A percentile compares a stretch with the other conserved stretches of the same genome.
Conservation (phyloP, 2,329 filamentous ascomycete species). For the Gaeumannomyces sp. region DNA sequence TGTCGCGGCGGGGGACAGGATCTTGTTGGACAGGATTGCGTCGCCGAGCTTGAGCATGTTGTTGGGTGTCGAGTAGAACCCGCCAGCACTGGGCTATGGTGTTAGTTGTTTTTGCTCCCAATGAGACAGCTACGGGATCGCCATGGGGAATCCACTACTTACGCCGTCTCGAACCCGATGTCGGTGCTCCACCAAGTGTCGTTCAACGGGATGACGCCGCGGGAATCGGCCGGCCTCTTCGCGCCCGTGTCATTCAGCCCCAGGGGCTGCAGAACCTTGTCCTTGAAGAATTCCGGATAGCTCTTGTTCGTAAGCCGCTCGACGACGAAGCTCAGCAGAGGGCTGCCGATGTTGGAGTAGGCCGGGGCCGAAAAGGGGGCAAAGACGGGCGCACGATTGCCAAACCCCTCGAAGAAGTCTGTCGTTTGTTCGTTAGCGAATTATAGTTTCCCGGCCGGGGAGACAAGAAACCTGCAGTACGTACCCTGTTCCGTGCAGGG, state of each 20-base stretch:
- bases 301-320: slow-evolving; percentile 35
- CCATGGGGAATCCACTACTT: slow-evolving; percentile 13
- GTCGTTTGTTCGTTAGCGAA: not conserved
- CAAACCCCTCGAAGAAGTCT: slow-evolving; percentile 24
- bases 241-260: slow-evolving; percentile 35
- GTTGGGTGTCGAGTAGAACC: slow-evolving; percentile 4
- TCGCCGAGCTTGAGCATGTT: slow-evolving; percentile 36
- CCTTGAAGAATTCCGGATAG: slow-evolving; percentile 32
- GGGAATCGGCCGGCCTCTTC: slow-evolving; percentile 23
- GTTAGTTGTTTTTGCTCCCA: not conserved
- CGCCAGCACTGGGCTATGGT: slow-evolving; percentile 8
- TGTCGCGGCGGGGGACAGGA: slow-evolving; percentile 33
- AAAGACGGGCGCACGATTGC: slow-evolving; percentile 31
- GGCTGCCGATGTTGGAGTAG: slow-evolving; percentile 44
- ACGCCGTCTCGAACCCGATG: slow-evolving; percentile 30
- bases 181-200: slow-evolving; percentile 28
- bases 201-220: slow-evolving; percentile 29
- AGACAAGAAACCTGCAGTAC: not conserved
- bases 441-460: too few species aligned
- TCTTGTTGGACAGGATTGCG: slow-evolving; percentile 34
- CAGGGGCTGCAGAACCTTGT: slow-evolving; percentile 34
- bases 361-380: slow-evolving; percentile 36
- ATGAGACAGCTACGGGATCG: not conserved
- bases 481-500: slow-evolving; percentile 2
- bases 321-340: slow-evolving; percentile 37